Conservation (phyloP, 2,329 filamentous ascomycete species). For the Elsinoe australis region DNA sequence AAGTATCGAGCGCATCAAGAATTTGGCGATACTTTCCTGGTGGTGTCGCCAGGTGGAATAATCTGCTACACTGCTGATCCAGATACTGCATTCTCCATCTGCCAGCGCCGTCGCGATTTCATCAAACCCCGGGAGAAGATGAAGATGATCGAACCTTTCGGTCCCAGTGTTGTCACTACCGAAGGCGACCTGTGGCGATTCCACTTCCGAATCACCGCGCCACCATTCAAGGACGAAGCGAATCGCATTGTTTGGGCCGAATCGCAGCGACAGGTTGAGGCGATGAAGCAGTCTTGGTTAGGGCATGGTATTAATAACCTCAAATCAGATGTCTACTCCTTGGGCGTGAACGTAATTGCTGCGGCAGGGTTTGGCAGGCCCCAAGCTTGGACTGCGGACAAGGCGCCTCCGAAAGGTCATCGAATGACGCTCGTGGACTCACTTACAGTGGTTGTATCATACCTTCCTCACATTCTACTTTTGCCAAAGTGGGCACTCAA, state of each 20-base stretch:
- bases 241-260: neutral
- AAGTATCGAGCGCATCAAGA: neutral
- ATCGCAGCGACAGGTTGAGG: neutral
- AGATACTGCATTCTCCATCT: neutral
- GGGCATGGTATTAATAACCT: neutral
- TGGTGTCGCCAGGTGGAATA: neutral
- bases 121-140: neutral
- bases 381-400: conserved; percentile 1
- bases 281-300: neutral
- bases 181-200: neutral
- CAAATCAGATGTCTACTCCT: neutral
- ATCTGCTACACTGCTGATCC: neutral
- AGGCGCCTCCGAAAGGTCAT: neutral
- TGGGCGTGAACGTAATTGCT: neutral
- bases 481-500: neutral
- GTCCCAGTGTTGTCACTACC: neutral
- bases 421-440: neutral
- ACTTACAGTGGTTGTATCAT: neutral
- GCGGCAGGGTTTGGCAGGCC: neutral
- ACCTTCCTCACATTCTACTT: neutral
- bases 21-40: neutral
- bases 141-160: neutral
- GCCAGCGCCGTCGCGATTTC: neutral
- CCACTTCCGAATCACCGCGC: neutral
- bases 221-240: conserved; percentile 1